Evolutionary conservation across 768 basidiomycete species (phyloP), one percentile per base, ranked within the genome.

Genomic region (Tubosaeta sp.): DNA sequence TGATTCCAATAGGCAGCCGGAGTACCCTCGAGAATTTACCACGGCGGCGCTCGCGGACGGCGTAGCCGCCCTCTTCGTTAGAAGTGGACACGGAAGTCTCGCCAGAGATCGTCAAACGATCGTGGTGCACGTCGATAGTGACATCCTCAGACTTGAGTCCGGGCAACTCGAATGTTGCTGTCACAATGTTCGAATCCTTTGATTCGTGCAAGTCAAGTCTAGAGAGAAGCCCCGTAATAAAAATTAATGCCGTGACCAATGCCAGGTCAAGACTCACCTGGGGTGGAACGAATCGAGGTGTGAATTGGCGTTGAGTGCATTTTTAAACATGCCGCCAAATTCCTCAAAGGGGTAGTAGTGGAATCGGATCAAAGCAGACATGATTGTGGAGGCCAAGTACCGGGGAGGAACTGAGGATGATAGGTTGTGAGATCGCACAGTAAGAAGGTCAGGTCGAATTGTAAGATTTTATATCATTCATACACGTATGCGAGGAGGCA

Each of bases 161-260:
- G 78, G 80, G 13, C 2, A 79, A 68, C 59, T 81, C 81, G 59
- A 82, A 78, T 11, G 73, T 73, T 9, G 78, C 79, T 6, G 76
- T 79, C 37, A 80, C 74, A 22, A 57, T 51, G 58, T 75, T 75
- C 13, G 64, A 65, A 3, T 71, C 67, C 13, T 68, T 57, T 45
- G 73, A 68, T 58, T 79, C 77, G 50, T 76, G 71, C 5, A 81
- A 50, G 55, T 81, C 75, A 69, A 82, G 66, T 43, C 73, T 74
- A 6, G 27, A n/a, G 43, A n/a, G 22, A n/a, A 19, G 10, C 6
- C 39, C 7, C 7, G 16, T 5, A 6, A 26, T 6, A 8, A 22
- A 31, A 5, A 43, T 5, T 6, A 14, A 25, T 3, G 12, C 14
- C 6, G 43, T 17, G 10, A 43, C 0, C 10, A 39, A 39, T 12